Evolutionary conservation across 2,329 filamentous ascomycete genomes (phyloP), one percentile per base, ranked within the genome.

Genomic region (Monilinia laxa): DNA sequence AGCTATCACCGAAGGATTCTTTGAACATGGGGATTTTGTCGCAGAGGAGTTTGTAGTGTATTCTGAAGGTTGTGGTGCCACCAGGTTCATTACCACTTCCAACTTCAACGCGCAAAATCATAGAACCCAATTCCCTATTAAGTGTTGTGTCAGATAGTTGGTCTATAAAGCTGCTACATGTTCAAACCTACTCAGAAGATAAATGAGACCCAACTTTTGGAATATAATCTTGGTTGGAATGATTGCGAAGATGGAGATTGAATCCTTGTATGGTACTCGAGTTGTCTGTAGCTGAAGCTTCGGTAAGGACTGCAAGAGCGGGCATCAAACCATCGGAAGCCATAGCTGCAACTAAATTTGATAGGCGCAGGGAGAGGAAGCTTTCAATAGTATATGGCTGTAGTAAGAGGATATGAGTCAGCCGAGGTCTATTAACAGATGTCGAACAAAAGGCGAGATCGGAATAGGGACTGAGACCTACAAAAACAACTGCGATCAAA

Each of bases 81-180:
- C 42, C 57, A 9, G 57, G 57, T 7, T 49, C 57, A 1, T 23
- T 59, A 0, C 57, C 25, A 6, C 28, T 59, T 1, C 57, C 57
- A 16, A 59, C 42, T 59, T 59, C 57, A 20, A 59, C 16, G 31
- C 42, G 57, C 16, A 59, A 10, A 11, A 49, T 35, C 1, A 59
- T 23, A 6, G 42, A 11, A 7, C 57, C 57, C 45, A 59, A 18
- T 5, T 59, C 57, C 11, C 57, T 59, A 28, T 59, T 35, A 10
- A 3, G 2, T 0, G 9, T 0, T 18, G 16, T 10, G 57, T 59
- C 25, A 59, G 57, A 3, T 0, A 35, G 9, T 10, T 23, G 0
- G 35, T 35, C 12, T 18, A 3, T 10, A 14, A 6, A 12, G 14
- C 2, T n/a, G 3, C 10, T 5, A 11, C 6, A 49, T 1, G 6